Evolutionary conservation across 2,329 filamentous ascomycete genomes (phyloP), one percentile per base, ranked within the genome.

Genomic region (Ambrosiella beaveri): DNA sequence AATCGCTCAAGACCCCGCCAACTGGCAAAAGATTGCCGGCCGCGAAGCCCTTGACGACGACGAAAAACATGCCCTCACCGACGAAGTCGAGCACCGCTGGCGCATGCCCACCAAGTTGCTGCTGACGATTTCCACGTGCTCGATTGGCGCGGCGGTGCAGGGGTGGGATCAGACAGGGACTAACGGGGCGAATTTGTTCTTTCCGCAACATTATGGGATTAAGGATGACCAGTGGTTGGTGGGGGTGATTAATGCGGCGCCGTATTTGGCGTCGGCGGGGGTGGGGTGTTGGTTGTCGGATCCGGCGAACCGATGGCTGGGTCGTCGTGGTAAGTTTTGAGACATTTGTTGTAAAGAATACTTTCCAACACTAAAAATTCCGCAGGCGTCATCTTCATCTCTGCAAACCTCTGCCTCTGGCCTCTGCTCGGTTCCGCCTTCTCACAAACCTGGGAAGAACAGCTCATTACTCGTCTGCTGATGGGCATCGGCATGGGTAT

Each of bases 111-210:
- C 64, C 62, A 70, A 68, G 65, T 64, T 70, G 8, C 68, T 68
- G 63, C 68, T 68, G 57, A 66, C 77, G 0, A 79, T 82, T 59
- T 67, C 71, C 1, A 70, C 77, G 27, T 79, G 77, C 62, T 77
- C 78, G 17, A 69, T 80, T 54, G 77, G 75, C 27, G 77, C 78
- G 11, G 77, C 78, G 3, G 76, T 78, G 0, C 73, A 76, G 56
- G 80, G 81, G 4, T 84, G 81, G 80, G 80, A 84, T 64, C 78
- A 83, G 67, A 83, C 80, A 1, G 80, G 79, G 56, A 70, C 72
- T 61, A 81, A 81, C 63, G 79, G 79, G 19, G 80, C 81, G 59
- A 83, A 80, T 63, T 67, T 83, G 61, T 77, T 75, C 37, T 83
- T 82, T 62, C 79, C 77, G 0, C 8, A 68, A 68, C 58, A 71